A percentile compares a stretch with the other conserved stretches of the same genome.
These are phyloP conservation scores for Aspergillus tanneri DNA, from an alignment of 2,329 filamentous ascomycete species.

Conservation along the genomic window DNA sequence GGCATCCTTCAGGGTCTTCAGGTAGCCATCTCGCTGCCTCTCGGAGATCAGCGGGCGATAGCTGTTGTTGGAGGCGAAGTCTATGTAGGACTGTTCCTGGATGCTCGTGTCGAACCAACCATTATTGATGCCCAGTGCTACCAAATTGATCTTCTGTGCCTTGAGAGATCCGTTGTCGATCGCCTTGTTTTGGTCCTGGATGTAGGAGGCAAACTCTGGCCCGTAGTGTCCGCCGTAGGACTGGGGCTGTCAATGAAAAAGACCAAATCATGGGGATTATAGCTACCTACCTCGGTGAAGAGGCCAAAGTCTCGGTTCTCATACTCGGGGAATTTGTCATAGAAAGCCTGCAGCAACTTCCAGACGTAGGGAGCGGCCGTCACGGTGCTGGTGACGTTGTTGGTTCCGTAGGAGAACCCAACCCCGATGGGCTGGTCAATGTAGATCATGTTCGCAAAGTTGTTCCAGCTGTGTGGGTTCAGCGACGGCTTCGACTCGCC, in stretches of 20 bases:
- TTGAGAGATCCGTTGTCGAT: constrained; percentile 39
- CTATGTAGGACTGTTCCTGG: constrained; percentile 47
- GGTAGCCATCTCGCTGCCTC: constrained; percentile 31
- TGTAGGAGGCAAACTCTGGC: constrained; percentile 38
- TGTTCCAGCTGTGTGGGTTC: constrained; percentile 59
- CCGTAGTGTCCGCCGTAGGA: constrained; percentile 40
- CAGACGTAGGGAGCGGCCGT: constrained; percentile 54
- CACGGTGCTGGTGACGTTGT: constrained; percentile 42
- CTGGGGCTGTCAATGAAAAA: too few relatives aligned
- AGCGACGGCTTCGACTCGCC: constrained; percentile 43
- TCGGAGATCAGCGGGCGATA: constrained; percentile 45
- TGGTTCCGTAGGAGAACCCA: constrained; percentile 51
- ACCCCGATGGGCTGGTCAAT: constrained; percentile 62
- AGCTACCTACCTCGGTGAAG: constrained; percentile 37
- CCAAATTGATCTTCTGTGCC: constrained; percentile 50
- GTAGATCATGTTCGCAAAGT: constrained; percentile 64
- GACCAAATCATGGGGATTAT: too few relatives aligned
- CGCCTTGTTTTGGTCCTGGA: constrained; percentile 38
- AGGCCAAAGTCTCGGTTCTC: constrained; percentile 39
- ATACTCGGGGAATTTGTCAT: constrained; percentile 38
- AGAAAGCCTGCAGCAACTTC: constrained; percentile 55
- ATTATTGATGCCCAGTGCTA: constrained; percentile 58
- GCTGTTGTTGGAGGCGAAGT: constrained; percentile 49
- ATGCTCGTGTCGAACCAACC: constrained; percentile 53
- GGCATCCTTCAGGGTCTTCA: constrained; percentile 33